Percentiles rank a stretch among this genome's conserved stretches.
These are phyloP conservation scores for Thraustotheca clavata DNA, from an alignment of 352 stramenopile genomes.

Conservation along the genomic window DNA sequence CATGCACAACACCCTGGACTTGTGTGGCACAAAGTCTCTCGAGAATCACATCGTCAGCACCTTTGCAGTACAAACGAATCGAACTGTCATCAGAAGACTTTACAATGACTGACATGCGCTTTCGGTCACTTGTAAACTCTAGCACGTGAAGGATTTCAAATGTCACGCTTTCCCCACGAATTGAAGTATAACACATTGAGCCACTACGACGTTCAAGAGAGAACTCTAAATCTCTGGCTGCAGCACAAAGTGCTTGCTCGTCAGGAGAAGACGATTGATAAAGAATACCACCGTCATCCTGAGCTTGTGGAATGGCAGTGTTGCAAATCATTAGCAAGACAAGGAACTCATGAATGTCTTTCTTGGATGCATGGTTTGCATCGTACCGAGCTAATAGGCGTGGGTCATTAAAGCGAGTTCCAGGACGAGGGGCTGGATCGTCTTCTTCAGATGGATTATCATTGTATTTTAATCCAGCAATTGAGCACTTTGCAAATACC, in stretches of 20 bases:
- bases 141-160: constrained; percentile 95
- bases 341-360: constrained; percentile 80
- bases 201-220: constrained; percentile 57
- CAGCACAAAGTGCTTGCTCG: constrained; percentile 70
- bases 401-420: constrained; percentile 73
- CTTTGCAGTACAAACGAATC: constrained; percentile 79
- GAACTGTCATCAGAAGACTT: constrained; percentile 49
- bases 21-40: constrained; percentile 54
- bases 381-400: constrained; percentile 63
- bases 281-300: constrained; percentile 52
- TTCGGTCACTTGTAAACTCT: constrained; percentile 97
- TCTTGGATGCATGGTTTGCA: constrained; percentile 71
- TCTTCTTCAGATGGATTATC: constrained; percentile 54
- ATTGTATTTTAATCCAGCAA: constrained; percentile 87
- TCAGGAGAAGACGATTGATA: constrained; percentile 83
- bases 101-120: constrained; percentile 98
- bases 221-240: constrained; percentile 66
- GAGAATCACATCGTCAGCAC: constrained; percentile 75
- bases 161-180: constrained; percentile 55
- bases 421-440: constrained; percentile 33
- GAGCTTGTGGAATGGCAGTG: constrained; percentile 73
- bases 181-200: constrained; percentile 49
- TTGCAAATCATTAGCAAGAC: constrained; percentile 81
- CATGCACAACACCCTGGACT: constrained; percentile 65
- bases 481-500: constrained; percentile 88